phyloP scores from a whole-genome alignment of 2,329 filamentous ascomycete species.

The Rutstroemia sp. region DNA sequence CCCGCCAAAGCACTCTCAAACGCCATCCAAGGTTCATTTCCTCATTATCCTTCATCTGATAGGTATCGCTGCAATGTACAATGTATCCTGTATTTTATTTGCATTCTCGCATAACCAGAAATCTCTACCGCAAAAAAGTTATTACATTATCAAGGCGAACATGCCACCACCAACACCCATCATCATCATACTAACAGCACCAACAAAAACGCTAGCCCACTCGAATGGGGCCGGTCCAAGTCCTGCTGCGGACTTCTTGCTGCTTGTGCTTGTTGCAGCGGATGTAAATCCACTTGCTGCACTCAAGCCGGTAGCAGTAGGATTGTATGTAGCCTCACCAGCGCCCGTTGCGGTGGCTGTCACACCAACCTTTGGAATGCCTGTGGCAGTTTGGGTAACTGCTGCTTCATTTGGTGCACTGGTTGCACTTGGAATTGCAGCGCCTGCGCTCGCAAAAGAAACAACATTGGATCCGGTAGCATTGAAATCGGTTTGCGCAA shows the following conservation, averaged over 20 bases:
- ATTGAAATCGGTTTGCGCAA: slow-evolving; percentile 43
- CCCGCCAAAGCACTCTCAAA: background rate
- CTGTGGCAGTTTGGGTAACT: slow-evolving; percentile 26
- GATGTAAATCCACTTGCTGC: slow-evolving; percentile 25
- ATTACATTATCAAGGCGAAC: slow-evolving; percentile 14
- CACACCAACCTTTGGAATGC: slow-evolving; percentile 17
- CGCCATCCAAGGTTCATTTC: background rate
- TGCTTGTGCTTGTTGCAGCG: slow-evolving; percentile 6
- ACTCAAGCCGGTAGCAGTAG: slow-evolving; percentile 22
- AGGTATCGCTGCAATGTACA: background rate
- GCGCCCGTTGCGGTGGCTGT: slow-evolving; percentile 13
- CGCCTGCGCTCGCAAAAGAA: slow-evolving; percentile 23
- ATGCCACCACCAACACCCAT: slow-evolving; percentile 24
- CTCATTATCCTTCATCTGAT: background rate
- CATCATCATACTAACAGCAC: slow-evolving; percentile 13
- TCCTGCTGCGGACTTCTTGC: slow-evolving; percentile 21
- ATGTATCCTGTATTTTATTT: background rate
- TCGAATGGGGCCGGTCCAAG: slow-evolving; percentile 21
- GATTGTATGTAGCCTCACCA: slow-evolving; percentile 20
- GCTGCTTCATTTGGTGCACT: slow-evolving; percentile 17
- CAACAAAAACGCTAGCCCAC: slow-evolving; percentile 21
- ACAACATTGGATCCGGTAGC: slow-evolving; percentile 29
- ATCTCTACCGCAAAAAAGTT: background rate
- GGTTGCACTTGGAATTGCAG: slow-evolving; percentile 23
- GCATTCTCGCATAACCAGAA: background rate